Conservation (phyloP, 2,329 filamentous ascomycete genomes). For the Ceratocystis huliohia region DNA sequence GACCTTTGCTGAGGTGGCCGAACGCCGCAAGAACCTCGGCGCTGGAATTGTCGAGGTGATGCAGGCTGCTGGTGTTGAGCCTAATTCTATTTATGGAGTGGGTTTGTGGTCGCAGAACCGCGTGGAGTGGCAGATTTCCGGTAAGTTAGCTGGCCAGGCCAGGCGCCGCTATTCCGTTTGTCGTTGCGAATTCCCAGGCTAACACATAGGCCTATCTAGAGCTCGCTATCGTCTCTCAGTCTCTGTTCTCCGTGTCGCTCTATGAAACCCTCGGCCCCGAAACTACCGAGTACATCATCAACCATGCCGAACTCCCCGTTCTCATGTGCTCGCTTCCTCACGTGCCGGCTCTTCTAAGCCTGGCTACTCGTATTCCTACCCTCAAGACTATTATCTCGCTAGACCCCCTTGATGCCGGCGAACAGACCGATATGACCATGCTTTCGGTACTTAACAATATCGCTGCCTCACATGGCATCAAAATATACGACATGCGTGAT, state of each 20-base stretch:
- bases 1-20: constrained; percentile 66
- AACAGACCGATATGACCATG: constrained; percentile 67
- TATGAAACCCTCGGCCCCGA: constrained; percentile 93
- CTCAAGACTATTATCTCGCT: constrained; percentile 82
- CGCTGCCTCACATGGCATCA: constrained; percentile 59
- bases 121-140: constrained; percentile 75
- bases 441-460: constrained; percentile 61
- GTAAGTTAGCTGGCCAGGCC: constrained; percentile 30
- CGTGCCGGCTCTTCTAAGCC: constrained; percentile 66
- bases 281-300: constrained; percentile 88
- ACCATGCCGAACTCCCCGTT: constrained; percentile 65
- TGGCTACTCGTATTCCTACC: constrained; percentile 60
- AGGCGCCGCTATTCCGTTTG: too few species aligned
- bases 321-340: constrained; percentile 71
- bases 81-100: constrained; percentile 52
- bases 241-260: constrained; percentile 78
- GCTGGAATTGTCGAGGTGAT: constrained; percentile 76
- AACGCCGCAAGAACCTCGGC: constrained; percentile 71
- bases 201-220: constrained; percentile 38
- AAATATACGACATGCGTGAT: constrained; percentile 65
- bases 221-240: constrained; percentile 74
- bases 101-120: constrained; percentile 81
- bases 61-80: constrained; percentile 52
- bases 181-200: neutral
- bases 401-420: constrained; percentile 69